Conservation (phyloP, 2,329 filamentous ascomycete species). For the Salinomyces thailandicus region DNA sequence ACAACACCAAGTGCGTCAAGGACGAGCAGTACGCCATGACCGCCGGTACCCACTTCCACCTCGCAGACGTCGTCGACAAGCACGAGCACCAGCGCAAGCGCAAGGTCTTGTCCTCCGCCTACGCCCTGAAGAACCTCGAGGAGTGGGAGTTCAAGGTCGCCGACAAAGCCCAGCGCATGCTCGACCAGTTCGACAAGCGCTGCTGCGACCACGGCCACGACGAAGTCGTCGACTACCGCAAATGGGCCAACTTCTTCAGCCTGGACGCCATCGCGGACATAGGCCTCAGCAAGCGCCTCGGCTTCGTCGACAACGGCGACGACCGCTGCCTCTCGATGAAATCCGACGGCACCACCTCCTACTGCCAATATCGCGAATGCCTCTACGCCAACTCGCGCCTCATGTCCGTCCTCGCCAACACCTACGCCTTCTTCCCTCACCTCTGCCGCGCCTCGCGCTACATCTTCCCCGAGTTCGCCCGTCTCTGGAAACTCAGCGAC, state of each 20-base stretch:
- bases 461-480: constrained; percentile 33
- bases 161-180: constrained; percentile 25
- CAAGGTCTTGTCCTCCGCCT: constrained; percentile 30
- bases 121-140: constrained; percentile 32
- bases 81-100: constrained; percentile 30
- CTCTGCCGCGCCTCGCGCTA: constrained; percentile 31
- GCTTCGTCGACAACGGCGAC: constrained; percentile 28
- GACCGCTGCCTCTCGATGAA: constrained; percentile 21
- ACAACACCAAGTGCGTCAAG: constrained; percentile 27
- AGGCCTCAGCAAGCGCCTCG: constrained; percentile 27
- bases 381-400: constrained; percentile 42
- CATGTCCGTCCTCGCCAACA: constrained; percentile 42
- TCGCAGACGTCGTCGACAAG: constrained; percentile 32
- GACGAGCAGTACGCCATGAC: constrained; percentile 25
- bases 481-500: constrained; percentile 30
- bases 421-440: constrained; percentile 40
- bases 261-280: constrained; percentile 32
- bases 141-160: constrained; percentile 33
- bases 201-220: constrained; percentile 21
- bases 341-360: constrained; percentile 33
- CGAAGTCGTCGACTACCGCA: constrained; percentile 26
- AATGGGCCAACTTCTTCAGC: constrained; percentile 30
- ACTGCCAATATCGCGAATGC: constrained; percentile 40
- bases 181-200: constrained; percentile 27
- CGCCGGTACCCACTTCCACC: constrained; percentile 25